Evolutionary conservation across 495 filamentous ascomycete genomes (phyloP), one percentile per base, ranked within the genome.

Genomic region (Annulohypoxylon maeteangense): DNA sequence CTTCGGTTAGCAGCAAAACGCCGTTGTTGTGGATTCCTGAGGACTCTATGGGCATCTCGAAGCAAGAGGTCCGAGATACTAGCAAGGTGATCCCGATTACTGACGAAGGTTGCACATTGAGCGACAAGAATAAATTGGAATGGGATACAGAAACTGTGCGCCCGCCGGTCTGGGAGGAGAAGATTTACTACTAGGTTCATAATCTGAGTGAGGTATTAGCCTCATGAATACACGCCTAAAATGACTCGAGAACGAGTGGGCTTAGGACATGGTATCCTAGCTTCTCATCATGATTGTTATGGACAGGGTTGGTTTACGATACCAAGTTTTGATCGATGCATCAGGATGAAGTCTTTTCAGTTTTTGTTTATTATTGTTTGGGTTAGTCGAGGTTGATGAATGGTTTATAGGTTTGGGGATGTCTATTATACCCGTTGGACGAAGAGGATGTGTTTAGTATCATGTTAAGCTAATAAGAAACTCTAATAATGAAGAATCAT

Each of bases 21-120:
- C 91, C 92, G 22, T 79, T 94, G 40, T 83, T 98, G 27, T 97
- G 94, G 94, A 90, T 98, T 62, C 92, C 93, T 5, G 84, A 85
- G 53, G 94, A 98, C 74, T 79, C 84, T 1, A 82, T 90, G 62
- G 94, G 94, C 53, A 85, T 97, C 42, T 91, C 88, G 44, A 85
- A 84, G 78, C 90, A 94, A 80, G 94, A 97, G 82, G 82, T 94
- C 50, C 81, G 81, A 16, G 90, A 94, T 74, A 92, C 90, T 14
- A 81, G 83, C 70, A 86, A 85, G 65, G 89, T 92, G 42, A 91
- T 97, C 51, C 85, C 88, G 3, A 94, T 93, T 69, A 93, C 91
- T 0, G 93, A 98, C 78, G 91, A 96, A 75, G 92, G 91, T 22
- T 91, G 93, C 36, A 88, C 84, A 68, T 81, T 98, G 51, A 89